Conservation (phyloP, 495 filamentous ascomycete species). For the Aspergillus cristatus region DNA sequence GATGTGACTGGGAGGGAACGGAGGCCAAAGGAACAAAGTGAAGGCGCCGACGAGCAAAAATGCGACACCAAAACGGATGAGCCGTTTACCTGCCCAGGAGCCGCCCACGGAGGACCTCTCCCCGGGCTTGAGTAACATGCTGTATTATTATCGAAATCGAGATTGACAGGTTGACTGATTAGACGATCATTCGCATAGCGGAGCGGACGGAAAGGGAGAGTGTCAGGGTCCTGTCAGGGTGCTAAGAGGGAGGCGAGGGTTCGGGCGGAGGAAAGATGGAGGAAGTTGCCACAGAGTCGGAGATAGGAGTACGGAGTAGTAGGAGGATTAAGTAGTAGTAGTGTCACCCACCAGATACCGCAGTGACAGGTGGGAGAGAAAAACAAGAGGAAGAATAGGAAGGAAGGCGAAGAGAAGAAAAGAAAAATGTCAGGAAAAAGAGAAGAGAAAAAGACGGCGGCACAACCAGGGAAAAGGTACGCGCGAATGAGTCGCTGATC, state of each 20-base stretch:
- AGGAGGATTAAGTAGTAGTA: too few relatives aligned
- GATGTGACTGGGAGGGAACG: slow-evolving; percentile 7
- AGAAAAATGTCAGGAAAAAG: slow-evolving; percentile 4
- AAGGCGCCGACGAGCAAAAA: slow-evolving; percentile 10
- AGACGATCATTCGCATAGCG: background rate
- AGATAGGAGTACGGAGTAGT: slow-evolving; percentile 2
- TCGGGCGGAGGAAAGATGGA: background rate
- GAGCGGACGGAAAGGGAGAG: background rate
- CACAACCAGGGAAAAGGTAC: background rate
- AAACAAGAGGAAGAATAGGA: background rate
- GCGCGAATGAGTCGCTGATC: background rate
- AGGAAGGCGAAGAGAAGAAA: slow-evolving; percentile 4
- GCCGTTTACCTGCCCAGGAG: slow-evolving; percentile 30
- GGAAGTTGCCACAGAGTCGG: background rate
- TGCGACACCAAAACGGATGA: slow-evolving; percentile 17
- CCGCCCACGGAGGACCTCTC: slow-evolving; percentile 19
- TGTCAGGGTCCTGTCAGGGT: too few relatives aligned
- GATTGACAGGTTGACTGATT: background rate
- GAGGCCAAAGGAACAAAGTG: slow-evolving; percentile 22
- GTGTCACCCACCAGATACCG: too few relatives aligned
- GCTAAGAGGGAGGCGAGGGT: too few relatives aligned
- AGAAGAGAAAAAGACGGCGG: slow-evolving; percentile 3
- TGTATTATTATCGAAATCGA: background rate
- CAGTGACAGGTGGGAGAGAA: background rate
- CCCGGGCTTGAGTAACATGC: slow-evolving; percentile 21